A percentile compares a stretch with the other conserved stretches of the same genome.
phyloP scores from a whole-genome alignment of 2,329 filamentous ascomycete genomes.

The Diaporthe citrichinensis region DNA sequence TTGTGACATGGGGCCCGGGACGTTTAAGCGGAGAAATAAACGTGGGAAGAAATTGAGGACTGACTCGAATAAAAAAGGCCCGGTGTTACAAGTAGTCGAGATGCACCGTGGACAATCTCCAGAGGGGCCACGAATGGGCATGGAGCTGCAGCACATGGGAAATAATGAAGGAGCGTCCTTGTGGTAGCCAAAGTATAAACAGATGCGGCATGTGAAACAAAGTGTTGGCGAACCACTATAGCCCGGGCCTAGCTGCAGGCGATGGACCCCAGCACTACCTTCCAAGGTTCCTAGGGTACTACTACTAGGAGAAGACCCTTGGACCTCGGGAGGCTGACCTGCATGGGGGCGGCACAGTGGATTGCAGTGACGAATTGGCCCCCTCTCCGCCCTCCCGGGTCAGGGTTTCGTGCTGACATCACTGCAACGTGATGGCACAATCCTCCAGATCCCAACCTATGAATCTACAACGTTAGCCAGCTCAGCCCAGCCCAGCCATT shows the following conservation, averaged over 20 bases:
- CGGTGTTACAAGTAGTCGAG: constrained; percentile 18
- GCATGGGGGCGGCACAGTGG: constrained; percentile 13
- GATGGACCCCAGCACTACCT: not conserved
- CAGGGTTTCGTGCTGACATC: constrained; percentile 18
- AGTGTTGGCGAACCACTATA: constrained; percentile 28
- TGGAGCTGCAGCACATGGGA: constrained; percentile 16
- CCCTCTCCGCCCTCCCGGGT: constrained; percentile 9
- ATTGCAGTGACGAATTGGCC: constrained; percentile 27
- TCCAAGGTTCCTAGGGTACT: too few species aligned
- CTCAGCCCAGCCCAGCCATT: constrained; percentile 8
- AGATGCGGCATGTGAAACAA: constrained; percentile 26
- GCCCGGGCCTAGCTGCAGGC: not conserved
- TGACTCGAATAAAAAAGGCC: constrained; percentile 19
- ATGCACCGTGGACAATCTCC: not conserved
- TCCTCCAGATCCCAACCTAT: constrained; percentile 1
- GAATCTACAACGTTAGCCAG: not conserved
- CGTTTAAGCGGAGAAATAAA: not conserved
- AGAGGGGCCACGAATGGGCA: not conserved
- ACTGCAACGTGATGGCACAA: not conserved
- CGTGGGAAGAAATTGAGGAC: not conserved
- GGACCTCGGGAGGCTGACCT: constrained; percentile 15
- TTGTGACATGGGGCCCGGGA: not conserved
- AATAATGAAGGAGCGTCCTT: constrained; percentile 11
- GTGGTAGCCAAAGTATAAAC: constrained; percentile 21
- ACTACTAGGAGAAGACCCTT: not conserved